A percentile compares a stretch with the other conserved stretches of the same genome.
Conservation (phyloP, 768 basidiomycete species). For the Leccinum aurantiacum region DNA sequence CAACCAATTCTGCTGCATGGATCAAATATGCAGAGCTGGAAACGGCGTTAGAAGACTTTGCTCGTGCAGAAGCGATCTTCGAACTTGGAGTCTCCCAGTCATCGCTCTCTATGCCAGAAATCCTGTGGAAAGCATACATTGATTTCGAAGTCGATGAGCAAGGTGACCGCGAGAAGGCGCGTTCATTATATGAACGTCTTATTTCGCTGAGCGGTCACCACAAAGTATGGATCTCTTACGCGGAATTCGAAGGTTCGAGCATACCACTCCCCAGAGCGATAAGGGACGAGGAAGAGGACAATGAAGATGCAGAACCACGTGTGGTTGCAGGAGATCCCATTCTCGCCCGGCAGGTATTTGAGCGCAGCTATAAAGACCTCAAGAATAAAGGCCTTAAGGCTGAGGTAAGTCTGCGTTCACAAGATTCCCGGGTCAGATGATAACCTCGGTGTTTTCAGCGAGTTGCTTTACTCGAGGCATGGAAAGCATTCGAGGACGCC, state of each 20-base stretch:
- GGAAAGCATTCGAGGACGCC: slow-evolving; percentile 91
- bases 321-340: slow-evolving; percentile 70
- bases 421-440: slow-evolving; percentile 2
- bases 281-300: slow-evolving; percentile 69
- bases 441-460: slow-evolving; percentile 50
- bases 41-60: slow-evolving; percentile 79
- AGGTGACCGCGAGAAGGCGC: slow-evolving; percentile 81
- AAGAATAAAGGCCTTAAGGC: slow-evolving; percentile 80
- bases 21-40: slow-evolving; percentile 95
- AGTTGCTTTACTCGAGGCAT: slow-evolving; percentile 87
- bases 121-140: slow-evolving; percentile 93
- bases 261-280: slow-evolving; percentile 63
- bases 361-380: slow-evolving; percentile 84
- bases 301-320: slow-evolving; percentile 50
- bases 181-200: slow-evolving; percentile 87
- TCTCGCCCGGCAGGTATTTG: slow-evolving; percentile 76
- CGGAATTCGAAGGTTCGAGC: slow-evolving; percentile 83
- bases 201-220: slow-evolving; percentile 85
- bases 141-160: slow-evolving; percentile 92
- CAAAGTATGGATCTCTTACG: slow-evolving; percentile 97
- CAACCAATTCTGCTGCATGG: slow-evolving; percentile 91
- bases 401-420: slow-evolving; percentile 56
- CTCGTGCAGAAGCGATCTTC: slow-evolving; percentile 90
- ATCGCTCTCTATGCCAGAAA: slow-evolving; percentile 91
- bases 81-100: slow-evolving; percentile 85